Conservation (phyloP, 2,329 filamentous ascomycete species). For the Trichoderma semiorbis region DNA sequence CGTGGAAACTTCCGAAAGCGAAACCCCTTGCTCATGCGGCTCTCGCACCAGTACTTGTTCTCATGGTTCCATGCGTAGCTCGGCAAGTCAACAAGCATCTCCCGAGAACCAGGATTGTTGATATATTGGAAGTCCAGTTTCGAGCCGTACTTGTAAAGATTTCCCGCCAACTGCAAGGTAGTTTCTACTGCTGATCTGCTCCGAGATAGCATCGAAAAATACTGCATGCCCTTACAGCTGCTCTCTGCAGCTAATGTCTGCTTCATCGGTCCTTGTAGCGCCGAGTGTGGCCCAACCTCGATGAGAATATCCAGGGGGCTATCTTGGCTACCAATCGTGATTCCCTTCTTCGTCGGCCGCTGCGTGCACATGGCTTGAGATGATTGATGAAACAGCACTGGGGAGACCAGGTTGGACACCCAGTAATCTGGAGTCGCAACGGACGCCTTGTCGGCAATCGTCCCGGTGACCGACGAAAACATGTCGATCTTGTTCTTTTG, state of each 20-base stretch:
- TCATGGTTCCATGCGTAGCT: not conserved
- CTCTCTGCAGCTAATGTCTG: not conserved
- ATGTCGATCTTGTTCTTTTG: not conserved
- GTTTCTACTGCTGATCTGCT: not conserved
- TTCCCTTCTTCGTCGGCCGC: not conserved
- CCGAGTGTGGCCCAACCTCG: not conserved
- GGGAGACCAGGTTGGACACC: not conserved
- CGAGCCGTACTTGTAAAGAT: not conserved
- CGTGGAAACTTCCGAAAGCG: not conserved
- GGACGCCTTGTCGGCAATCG: not conserved
- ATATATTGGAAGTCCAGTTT: not conserved
- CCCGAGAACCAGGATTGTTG: not conserved
- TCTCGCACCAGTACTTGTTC: not conserved
- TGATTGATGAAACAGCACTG: not conserved
- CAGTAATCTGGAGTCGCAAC: not conserved
- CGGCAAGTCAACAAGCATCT: not conserved
- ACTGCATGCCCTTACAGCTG: not conserved
- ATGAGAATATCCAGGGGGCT: not conserved
- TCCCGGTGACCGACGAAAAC: not conserved
- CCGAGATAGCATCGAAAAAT: not conserved
- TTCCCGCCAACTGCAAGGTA: not conserved
- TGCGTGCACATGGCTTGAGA: not conserved
- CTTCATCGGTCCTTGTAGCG: not conserved
- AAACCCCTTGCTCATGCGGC: not conserved
- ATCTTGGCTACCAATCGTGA: not conserved